These are phyloP conservation scores for Opeltia flavorubescens DNA, from an alignment of 495 filamentous ascomycete genomes.

Conservation along the genomic window DNA sequence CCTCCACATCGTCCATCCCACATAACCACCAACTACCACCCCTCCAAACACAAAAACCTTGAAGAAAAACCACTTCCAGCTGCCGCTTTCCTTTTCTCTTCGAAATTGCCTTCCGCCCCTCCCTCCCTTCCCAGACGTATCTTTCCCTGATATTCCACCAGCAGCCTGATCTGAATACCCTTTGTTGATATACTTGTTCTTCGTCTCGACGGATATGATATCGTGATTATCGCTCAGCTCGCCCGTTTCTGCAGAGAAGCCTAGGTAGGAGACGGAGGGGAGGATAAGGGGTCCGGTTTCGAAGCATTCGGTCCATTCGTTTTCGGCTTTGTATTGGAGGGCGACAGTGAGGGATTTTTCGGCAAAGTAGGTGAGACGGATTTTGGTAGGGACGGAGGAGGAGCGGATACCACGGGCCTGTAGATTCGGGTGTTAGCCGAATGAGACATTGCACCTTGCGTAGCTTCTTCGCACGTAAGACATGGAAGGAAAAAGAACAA, in stretches of 20 bases:
- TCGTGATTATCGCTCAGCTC: conserved; percentile 97
- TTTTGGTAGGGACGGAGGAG: conserved; percentile 58
- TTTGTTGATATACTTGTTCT: conserved; percentile 70
- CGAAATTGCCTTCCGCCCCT: conserved; percentile 14
- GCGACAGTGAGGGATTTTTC: conserved; percentile 86
- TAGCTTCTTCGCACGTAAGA: background rate
- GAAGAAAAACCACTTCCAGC: conserved; percentile 89
- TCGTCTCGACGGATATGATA: conserved; percentile 74
- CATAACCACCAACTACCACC: conserved; percentile 60
- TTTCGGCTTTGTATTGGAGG: conserved; percentile 80
- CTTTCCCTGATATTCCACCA: conserved; percentile 24
- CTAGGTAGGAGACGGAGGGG: conserved; percentile 83
- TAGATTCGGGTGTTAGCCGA: background rate
- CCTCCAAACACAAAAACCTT: conserved; percentile 65
- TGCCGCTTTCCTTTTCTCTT: conserved; percentile 35
- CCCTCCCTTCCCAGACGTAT: conserved; percentile 25
- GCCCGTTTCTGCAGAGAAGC: conserved; percentile 90
- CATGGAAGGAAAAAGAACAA: background rate
- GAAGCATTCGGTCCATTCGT: conserved; percentile 86
- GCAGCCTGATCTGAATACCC: conserved; percentile 8
- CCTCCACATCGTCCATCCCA: conserved; percentile 73
- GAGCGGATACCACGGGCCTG: conserved; percentile 71
- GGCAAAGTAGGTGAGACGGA: conserved; percentile 87
- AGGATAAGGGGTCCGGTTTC: conserved; percentile 59
- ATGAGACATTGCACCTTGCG: background rate